These are phyloP conservation scores for Ophiostoma piceae DNA, from an alignment of 2,329 filamentous ascomycete species.

Conservation along the genomic window DNA sequence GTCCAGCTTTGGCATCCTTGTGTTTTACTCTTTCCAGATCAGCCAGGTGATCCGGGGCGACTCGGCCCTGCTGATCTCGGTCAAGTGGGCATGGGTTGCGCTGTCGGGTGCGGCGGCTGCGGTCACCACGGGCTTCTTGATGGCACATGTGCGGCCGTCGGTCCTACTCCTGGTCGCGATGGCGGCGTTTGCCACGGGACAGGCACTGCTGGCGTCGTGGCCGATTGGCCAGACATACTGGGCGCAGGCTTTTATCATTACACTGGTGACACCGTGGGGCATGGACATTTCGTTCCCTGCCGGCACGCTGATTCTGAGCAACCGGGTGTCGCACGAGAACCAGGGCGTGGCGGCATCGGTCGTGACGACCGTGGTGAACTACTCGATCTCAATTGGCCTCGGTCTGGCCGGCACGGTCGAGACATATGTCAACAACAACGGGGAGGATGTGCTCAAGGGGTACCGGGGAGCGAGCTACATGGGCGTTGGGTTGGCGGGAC, in stretches of 20 bases:
- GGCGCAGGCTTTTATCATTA: constrained; percentile 55
- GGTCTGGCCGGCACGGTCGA: constrained; percentile 63
- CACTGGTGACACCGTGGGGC: constrained; percentile 54
- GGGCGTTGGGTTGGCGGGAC: constrained; percentile 36
- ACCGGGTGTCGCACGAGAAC: constrained; percentile 43
- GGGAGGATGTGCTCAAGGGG: constrained; percentile 32
- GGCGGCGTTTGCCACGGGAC: constrained; percentile 39
- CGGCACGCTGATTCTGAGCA: constrained; percentile 54
- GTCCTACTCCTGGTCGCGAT: constrained; percentile 43
- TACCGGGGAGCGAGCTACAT: constrained; percentile 38
- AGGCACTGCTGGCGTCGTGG: constrained; percentile 41
- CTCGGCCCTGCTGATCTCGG: constrained; percentile 38
- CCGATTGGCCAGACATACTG: constrained; percentile 57
- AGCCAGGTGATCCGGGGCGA: constrained; percentile 39
- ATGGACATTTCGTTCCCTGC: constrained; percentile 64
- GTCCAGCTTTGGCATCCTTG: constrained; percentile 27
- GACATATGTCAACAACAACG: constrained; percentile 33
- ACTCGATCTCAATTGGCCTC: constrained; percentile 59
- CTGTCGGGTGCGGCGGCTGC: constrained; percentile 45
- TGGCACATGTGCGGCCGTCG: constrained; percentile 37
- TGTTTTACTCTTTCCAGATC: constrained; percentile 27
- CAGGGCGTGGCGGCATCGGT: constrained; percentile 48
- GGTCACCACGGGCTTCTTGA: constrained; percentile 40
- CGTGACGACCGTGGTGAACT: constrained; percentile 62
- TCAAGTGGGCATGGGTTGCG: constrained; percentile 33